These are phyloP conservation scores for Colletotrichum lindemuthianum DNA, from an alignment of 2,329 filamentous ascomycete species.

Conservation along the genomic window DNA sequence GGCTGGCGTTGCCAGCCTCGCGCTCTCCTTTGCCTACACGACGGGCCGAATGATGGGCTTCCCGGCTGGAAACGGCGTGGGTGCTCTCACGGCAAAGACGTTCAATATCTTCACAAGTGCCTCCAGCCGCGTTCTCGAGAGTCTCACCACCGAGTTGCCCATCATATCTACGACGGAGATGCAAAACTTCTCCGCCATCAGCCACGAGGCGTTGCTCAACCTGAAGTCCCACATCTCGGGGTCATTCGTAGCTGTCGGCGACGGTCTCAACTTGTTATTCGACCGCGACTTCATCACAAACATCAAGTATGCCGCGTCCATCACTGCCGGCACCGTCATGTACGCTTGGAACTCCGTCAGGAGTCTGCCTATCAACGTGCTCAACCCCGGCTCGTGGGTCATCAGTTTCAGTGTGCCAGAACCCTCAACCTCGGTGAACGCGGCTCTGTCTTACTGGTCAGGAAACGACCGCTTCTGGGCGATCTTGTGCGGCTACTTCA, in stretches of 20 bases:
- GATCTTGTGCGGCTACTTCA: conserved; percentile 82
- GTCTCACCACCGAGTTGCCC: conserved; percentile 61
- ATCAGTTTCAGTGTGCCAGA: conserved; percentile 63
- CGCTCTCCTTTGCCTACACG: conserved; percentile 27
- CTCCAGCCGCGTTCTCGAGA: conserved; percentile 59
- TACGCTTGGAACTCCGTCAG: conserved; percentile 42
- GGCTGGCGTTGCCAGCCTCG: conserved; percentile 43
- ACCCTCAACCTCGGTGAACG: conserved; percentile 55
- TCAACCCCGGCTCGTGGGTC: conserved; percentile 66
- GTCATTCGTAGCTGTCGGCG: conserved; percentile 51
- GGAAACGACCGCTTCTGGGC: conserved; percentile 74
- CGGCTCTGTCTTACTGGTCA: conserved; percentile 74
- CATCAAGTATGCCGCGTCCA: conserved; percentile 36
- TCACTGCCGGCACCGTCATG: conserved; percentile 36
- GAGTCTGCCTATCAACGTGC: conserved; percentile 47
- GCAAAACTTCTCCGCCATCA: conserved; percentile 80
- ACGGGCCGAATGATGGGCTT: conserved; percentile 35
- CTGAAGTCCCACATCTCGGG: conserved; percentile 64
- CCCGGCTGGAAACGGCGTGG: conserved; percentile 27
- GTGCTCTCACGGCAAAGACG: conserved; percentile 42
- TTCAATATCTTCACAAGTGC: conserved; percentile 56
- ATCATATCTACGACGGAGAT: conserved; percentile 69
- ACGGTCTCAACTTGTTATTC: conserved; percentile 54
- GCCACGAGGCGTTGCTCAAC: conserved; percentile 73
- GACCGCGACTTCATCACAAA: conserved; percentile 53